Percentiles rank a stretch among this genome's conserved stretches.
phyloP scores from a whole-genome alignment of 306 rosid species.

The Luffa aegyptiaca region DNA sequence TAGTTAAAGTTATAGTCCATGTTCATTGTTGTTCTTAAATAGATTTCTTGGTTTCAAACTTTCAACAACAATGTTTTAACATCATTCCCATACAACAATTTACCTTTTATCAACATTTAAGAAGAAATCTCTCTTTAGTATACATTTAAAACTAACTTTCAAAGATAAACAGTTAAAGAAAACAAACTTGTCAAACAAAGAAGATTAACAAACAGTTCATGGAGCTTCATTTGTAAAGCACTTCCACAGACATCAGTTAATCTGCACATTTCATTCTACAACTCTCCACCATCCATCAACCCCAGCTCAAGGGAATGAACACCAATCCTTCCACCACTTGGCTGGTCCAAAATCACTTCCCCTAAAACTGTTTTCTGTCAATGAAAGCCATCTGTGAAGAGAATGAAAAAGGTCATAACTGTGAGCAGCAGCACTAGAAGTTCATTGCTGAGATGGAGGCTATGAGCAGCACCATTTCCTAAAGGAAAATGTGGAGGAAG shows the following conservation, averaged over 20 bases:
- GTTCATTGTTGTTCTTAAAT: neutral
- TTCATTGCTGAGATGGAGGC: slow-evolving; percentile 8
- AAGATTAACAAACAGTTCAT: neutral
- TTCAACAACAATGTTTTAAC: neutral
- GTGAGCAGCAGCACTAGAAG: slow-evolving; percentile 20
- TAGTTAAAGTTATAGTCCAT: neutral
- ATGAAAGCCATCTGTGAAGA: slow-evolving; percentile 24
- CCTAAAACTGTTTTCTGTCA: neutral
- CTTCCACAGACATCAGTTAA: neutral
- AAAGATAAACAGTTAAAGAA: too few species aligned
- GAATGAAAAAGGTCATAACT: slow-evolving; percentile 22
- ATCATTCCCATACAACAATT: neutral
- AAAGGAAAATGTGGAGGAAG: slow-evolving; percentile 45
- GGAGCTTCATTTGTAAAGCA: neutral
- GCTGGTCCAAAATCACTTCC: neutral
- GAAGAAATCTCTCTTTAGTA: too few species aligned
- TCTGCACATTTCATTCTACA: neutral
- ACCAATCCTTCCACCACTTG: neutral
- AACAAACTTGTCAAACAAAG: neutral
- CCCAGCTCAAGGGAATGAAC: neutral
- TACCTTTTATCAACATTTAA: neutral
- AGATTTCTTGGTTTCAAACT: too few species aligned
- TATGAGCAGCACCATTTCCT: slow-evolving; percentile 15
- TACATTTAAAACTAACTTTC: neutral
- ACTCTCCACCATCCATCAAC: neutral